phyloP scores from a whole-genome alignment of 164 flowering plant species.

The Vitis riparia region DNA sequence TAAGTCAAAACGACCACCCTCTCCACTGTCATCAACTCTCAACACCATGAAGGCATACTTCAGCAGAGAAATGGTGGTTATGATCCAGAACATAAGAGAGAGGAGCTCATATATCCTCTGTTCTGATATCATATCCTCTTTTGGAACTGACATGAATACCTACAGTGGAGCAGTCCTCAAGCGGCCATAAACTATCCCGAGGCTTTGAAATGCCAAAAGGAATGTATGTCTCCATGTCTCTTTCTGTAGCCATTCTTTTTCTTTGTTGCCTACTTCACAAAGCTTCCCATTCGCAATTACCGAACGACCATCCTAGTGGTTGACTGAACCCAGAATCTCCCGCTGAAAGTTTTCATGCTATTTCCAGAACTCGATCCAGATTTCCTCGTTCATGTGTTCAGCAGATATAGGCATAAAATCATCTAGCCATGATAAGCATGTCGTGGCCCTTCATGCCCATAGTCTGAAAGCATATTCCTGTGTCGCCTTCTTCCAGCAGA shows the following conservation, averaged over 20 bases:
- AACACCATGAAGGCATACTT: slow-evolving; percentile 62
- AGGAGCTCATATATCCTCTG: slow-evolving; percentile 41
- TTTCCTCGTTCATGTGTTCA: too few species aligned
- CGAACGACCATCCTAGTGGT: too few species aligned
- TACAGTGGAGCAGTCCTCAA: slow-evolving; percentile 62
- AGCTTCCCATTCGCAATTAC: too few species aligned
- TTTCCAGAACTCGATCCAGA: too few species aligned
- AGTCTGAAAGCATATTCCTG: too few species aligned
- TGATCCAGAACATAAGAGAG: slow-evolving; percentile 60
- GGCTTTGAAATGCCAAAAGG: slow-evolving; percentile 63
- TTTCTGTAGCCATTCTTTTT: slow-evolving; percentile 21
- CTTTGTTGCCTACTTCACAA: too few species aligned
- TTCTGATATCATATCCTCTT: slow-evolving; percentile 29
- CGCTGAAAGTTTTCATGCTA: too few species aligned
- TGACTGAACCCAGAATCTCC: too few species aligned
- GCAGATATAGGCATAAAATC: too few species aligned
- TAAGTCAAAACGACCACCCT: slow-evolving; percentile 30
- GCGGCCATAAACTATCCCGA: slow-evolving; percentile 71
- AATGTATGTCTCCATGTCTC: slow-evolving; percentile 56
- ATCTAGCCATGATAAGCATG: too few species aligned
- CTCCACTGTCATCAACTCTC: slow-evolving; percentile 63
- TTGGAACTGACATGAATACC: slow-evolving; percentile 43
- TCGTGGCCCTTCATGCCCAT: too few species aligned
- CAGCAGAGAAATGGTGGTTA: slow-evolving; percentile 53
- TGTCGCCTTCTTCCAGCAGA: too few species aligned